phyloP scores from a whole-genome alignment of 2,329 filamentous ascomycete species.

The Colletotrichum neosansevieriae region DNA sequence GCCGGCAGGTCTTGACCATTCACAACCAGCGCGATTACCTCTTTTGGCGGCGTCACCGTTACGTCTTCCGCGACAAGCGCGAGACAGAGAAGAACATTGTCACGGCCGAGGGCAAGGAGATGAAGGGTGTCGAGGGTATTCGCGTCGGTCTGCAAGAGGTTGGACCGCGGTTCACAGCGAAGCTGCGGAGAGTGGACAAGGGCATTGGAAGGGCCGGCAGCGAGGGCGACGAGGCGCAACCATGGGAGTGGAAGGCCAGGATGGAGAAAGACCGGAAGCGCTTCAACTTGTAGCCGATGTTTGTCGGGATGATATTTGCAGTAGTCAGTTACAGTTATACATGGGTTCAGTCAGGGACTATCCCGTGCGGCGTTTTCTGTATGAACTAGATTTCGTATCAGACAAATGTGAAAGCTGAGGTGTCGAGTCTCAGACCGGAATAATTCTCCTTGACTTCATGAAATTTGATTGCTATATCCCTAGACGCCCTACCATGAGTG shows the following conservation, averaged over 20 bases:
- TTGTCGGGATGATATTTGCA: neutral
- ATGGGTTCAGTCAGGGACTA: slow-evolving; percentile 25
- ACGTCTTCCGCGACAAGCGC: slow-evolving; percentile 91
- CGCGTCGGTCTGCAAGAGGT: slow-evolving; percentile 87
- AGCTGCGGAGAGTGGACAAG: slow-evolving; percentile 90
- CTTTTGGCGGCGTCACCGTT: slow-evolving; percentile 90
- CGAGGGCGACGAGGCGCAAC: slow-evolving; percentile 78
- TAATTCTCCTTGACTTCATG: slow-evolving; percentile 1
- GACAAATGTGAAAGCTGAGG: neutral
- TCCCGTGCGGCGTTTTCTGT: slow-evolving; percentile 30
- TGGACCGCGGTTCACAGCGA: slow-evolving; percentile 78
- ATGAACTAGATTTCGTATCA: slow-evolving; percentile 8
- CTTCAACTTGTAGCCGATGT: slow-evolving; percentile 80
- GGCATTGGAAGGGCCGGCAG: slow-evolving; percentile 80
- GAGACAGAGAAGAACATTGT: slow-evolving; percentile 88
- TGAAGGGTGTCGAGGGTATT: slow-evolving; percentile 88
- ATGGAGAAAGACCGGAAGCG: slow-evolving; percentile 96
- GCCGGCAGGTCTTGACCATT: slow-evolving; percentile 89
- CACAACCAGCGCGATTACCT: slow-evolving; percentile 98
- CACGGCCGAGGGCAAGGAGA: slow-evolving; percentile 82
- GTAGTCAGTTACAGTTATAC: slow-evolving; percentile 5
- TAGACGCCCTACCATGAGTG: slow-evolving; percentile 32
- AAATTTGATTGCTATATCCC: slow-evolving; percentile 1
- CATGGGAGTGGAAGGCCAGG: slow-evolving; percentile 96
- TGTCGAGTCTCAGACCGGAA: neutral